Evolutionary conservation across 257 asterid genomes (phyloP), one percentile per base, ranked within the genome.

Genomic region (Solanum acaule): DNA sequence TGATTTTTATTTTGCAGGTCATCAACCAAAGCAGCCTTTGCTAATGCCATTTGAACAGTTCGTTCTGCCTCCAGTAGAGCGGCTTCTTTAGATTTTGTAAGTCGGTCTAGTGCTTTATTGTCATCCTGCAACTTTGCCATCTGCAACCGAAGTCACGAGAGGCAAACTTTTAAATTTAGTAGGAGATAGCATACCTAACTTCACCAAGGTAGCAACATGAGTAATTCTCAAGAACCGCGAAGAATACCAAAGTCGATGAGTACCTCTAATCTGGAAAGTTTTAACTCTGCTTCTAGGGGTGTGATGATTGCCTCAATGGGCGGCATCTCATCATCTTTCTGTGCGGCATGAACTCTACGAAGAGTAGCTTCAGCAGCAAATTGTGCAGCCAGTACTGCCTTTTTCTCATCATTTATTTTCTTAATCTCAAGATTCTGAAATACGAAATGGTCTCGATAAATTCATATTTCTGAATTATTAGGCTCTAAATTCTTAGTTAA

Each of bases 301-400:
- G 98, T 87, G 56, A 94, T 95, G 91, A 96, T 95, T 71, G 98
- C 99, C 91, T 95, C 99, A 86, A 96, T 94, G 23, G 99, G 98
- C 87, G 98, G 98, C 96, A 95, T 95, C 84, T 96, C 98, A 73
- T 96, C 98, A 88, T 96, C 99, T 91, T 95, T 96, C 90, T 95
- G 98, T 1, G 96, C 96, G 29, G 98, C 96, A 91, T 96, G 99
- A 83, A 95, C 99, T 92, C 98, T 92, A 86, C 99, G 94, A 86
- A 96, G 98, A 14, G 98, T 96, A 84, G 99, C 98, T 93, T 96
- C 99, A 61, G 97, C 98, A 93, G 98, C 98, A 92, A 93, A 95
- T 91, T 96, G 99, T 85, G 96, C 98, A 49, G 99, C 96, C 89
- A 94, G 83, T 67, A 98, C 94, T 73, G 95, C 92, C 90, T 93